Conservation (phyloP, 2,329 filamentous ascomycete species). For the Teratosphaeria zuluensis region DNA sequence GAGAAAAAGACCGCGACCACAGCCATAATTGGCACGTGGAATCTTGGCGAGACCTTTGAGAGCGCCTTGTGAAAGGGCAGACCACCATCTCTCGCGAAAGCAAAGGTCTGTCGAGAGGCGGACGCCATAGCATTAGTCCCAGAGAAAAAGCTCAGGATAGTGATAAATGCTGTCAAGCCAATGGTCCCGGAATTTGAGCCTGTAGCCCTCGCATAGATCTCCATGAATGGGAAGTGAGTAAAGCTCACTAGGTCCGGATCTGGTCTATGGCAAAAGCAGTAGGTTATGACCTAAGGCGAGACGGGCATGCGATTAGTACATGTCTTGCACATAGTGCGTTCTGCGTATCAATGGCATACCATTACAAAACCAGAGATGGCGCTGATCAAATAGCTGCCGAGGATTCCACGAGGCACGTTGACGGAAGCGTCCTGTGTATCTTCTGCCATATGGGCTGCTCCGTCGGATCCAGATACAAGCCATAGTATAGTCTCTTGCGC, state of each 20-base stretch:
- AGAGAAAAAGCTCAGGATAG: constrained; percentile 24
- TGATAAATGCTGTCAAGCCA: constrained; percentile 21
- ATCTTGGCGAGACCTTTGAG: not conserved
- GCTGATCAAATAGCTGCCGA: constrained; percentile 14
- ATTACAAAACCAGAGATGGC: not conserved
- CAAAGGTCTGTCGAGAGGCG: constrained; percentile 29
- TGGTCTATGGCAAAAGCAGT: not conserved
- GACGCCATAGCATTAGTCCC: constrained; percentile 28
- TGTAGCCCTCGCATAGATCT: not conserved
- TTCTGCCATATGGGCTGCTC: constrained; percentile 21
- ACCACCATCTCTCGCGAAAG: constrained; percentile 29
- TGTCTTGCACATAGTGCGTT: not conserved
- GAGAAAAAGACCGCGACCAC: not conserved
- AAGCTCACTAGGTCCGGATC: not conserved
- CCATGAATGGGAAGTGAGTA: not conserved
- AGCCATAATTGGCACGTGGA: not conserved
- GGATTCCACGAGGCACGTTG: constrained; percentile 21
- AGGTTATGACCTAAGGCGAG: not conserved
- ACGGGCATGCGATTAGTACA: not conserved
- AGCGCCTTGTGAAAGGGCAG: constrained; percentile 4
- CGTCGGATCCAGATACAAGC: constrained; percentile 14
- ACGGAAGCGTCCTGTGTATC: constrained; percentile 20
- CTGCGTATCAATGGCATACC: not conserved
- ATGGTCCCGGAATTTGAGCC: not conserved
- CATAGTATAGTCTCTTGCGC: constrained; percentile 13